phyloP scores from a whole-genome alignment of 228 moss, liverwort and hornwort species.

The Sphagnum fallax region DNA sequence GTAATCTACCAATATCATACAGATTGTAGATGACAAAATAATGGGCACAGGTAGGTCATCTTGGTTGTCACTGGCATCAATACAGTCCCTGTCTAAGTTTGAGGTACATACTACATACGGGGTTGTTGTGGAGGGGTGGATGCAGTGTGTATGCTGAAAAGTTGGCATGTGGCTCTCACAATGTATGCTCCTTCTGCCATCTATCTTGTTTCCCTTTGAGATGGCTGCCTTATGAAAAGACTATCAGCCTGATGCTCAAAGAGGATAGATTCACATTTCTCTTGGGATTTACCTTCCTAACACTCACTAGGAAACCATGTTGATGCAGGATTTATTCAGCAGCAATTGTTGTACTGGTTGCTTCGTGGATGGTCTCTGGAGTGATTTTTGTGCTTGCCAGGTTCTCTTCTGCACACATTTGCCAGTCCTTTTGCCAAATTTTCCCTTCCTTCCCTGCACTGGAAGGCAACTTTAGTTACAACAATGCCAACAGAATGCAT shows the following conservation, averaged over 20 bases:
- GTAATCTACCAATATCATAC: not conserved
- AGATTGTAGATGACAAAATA: not conserved
- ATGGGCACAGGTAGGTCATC: not conserved
- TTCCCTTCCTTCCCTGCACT: not conserved
- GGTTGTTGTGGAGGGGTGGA: not conserved
- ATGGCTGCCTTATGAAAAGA: conserved; percentile 12
- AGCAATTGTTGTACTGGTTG: conserved; percentile 21
- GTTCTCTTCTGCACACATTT: conserved; percentile 9
- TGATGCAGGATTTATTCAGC: conserved; percentile 32
- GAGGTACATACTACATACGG: no score
- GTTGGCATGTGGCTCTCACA: conserved; percentile 7
- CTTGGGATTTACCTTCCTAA: not conserved
- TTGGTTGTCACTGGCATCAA: not conserved
- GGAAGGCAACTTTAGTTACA: not conserved
- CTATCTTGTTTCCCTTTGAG: not conserved
- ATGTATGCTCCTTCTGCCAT: not conserved
- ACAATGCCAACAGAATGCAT: not conserved
- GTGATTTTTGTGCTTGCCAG: conserved; percentile 62
- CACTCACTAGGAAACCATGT: not conserved
- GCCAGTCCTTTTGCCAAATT: not conserved
- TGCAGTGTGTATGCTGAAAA: conserved; percentile 17
- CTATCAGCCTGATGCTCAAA: conserved; percentile 19
- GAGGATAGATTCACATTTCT: conserved; percentile 8
- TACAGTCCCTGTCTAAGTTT: no score
- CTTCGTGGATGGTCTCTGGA: conserved; percentile 60